Base-by-base conservation (phyloP, 2,329 filamentous ascomycete genomes). In the Didymella keratinophila region DNA sequence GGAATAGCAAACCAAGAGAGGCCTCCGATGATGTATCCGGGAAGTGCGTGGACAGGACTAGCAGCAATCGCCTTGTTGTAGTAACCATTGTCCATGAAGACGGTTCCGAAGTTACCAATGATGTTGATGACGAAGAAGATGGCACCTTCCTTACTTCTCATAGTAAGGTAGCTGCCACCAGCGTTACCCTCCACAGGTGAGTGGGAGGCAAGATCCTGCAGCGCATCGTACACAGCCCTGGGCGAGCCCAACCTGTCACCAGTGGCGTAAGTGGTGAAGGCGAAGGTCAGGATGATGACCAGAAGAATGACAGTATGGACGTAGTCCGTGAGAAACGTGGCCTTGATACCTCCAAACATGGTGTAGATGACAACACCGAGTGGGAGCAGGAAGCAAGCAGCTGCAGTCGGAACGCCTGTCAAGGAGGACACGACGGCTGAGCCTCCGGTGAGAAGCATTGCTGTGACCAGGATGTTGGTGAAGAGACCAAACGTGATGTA, bases 51-150 rank as follows among this genome's bases (percentile, higher is more conserved):
- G 0, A 94, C 89, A 0, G 92, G 92, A 16, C 87, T 89, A 0
- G 93, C 92, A 5, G 93, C 92, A 69, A 97, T 96, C 16, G 92
- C 93, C 78, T 96, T 95, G 79, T 93, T 96, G 80, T 96, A 96
- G 59, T 73, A 96, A 58, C 78, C 89, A 61, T 94, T 93, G 71
- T 96, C 92, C 49, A 92, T 82, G 79, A 96, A 96, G 2, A 95
- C 91, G 0, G 90, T 93, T 2, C 82, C 89, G 56, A 93, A 95
- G 77, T 93, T 93, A 32, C 91, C 91, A 44, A 93, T 89, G 37
- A 91, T 88, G 77, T 96, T 96, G 78, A 96, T 96, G 25, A 96
- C 87, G 75, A 96, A 96, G 81, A 96, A 96, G 50, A 95, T 91
- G 34, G 86, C 90, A 2, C 93, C 93, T 65, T 94, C 88, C 55